A percentile compares a stretch with the other conserved stretches of the same genome.
These are phyloP conservation scores for Pyrenula massariospora DNA, from an alignment of 495 filamentous ascomycete genomes.

Conservation along the genomic window DNA sequence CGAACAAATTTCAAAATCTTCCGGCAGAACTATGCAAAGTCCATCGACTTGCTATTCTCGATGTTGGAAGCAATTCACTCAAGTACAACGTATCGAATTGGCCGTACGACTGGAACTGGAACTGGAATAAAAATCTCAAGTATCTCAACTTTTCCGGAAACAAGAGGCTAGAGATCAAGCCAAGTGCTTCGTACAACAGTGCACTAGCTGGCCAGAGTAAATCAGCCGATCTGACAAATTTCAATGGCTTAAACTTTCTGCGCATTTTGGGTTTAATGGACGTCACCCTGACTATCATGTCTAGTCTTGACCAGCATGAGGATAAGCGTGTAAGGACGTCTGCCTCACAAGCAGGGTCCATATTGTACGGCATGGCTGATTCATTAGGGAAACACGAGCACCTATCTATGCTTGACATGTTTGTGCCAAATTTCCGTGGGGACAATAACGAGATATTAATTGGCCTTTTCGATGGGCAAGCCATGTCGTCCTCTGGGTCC, in stretches of 20 bases:
- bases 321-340: slow-evolving; percentile 92
- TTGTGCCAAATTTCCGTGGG: slow-evolving; percentile 86
- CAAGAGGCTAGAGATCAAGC: slow-evolving; percentile 94
- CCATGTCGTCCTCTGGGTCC: slow-evolving; percentile 72
- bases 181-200: slow-evolving; percentile 39
- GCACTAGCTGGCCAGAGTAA: slow-evolving; percentile 24
- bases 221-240: slow-evolving; percentile 69
- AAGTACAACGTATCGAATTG: slow-evolving; percentile 99
- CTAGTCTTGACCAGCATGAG: slow-evolving; percentile 86
- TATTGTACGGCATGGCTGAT: slow-evolving; percentile 97
- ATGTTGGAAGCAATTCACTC: slow-evolving; percentile 90
- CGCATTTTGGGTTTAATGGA: slow-evolving; percentile 93
- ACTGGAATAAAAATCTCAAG: slow-evolving; percentile 86
- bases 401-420: slow-evolving; percentile 93
- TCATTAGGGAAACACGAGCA: slow-evolving; percentile 89
- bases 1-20: slow-evolving; percentile 92
- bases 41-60: slow-evolving; percentile 75
- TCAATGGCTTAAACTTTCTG: slow-evolving; percentile 74
- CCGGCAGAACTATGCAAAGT: slow-evolving; percentile 94
- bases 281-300: slow-evolving; percentile 86
- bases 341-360: slow-evolving; percentile 73
- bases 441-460: slow-evolving; percentile 81
- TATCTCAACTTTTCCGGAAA: slow-evolving; percentile 97
- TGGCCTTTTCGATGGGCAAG: slow-evolving; percentile 91
- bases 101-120: slow-evolving; percentile 99